Base-by-base conservation (phyloP, 345 rosid species). In the Trapa incisa region DNA sequence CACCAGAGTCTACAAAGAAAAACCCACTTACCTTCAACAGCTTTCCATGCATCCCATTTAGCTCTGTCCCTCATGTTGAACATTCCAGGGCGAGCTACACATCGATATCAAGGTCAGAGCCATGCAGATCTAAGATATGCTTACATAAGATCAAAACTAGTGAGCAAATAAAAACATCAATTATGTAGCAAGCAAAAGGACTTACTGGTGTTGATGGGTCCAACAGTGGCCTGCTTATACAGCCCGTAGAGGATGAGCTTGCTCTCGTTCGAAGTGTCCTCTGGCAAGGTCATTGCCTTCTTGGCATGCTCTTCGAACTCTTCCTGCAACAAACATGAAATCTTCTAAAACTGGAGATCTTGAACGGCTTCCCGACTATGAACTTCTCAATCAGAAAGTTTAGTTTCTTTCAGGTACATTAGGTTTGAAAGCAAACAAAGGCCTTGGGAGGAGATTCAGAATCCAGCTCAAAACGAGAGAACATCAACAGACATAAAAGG, bases 11-110 rank as follows among this genome's bases (percentile, higher is more conserved):
- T n/a, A 54, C 29, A 22, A 5, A 54, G 60, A 3, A 6, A n/a
- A 54, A 29, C 22, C 60, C 7, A n/a, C 60, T 54, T 69, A 90
- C 99, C 89, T 86, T 94, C 96, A 74, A 86, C 93, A 53, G 87
- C 84, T 84, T 94, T 94, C 99, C 97, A 94, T 35, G 97, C 96
- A 74, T 94, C 99, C 99, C 99, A 94, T 81, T 94, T 94, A 1
- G 91, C 89, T 70, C 84, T 85, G 17, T 87, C 99, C 85, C 75
- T 91, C 86, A 74, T 63, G 88, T 61, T 77, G 76, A 94, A 89
- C 48, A 91, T 81, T 72, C 99, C 99, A 75, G 99, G 97, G 50
- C 99, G 95, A 71, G 74, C 97, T 94, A 76, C 68, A 61, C 47
- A 63, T 35, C 38, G 3, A 58, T 4, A 32, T 58, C 5, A 38